A percentile compares a stretch with the other conserved stretches of the same genome.
phyloP scores from a whole-genome alignment of 805 yeast genomes.

The Saccharomycopsis selenospora region DNA sequence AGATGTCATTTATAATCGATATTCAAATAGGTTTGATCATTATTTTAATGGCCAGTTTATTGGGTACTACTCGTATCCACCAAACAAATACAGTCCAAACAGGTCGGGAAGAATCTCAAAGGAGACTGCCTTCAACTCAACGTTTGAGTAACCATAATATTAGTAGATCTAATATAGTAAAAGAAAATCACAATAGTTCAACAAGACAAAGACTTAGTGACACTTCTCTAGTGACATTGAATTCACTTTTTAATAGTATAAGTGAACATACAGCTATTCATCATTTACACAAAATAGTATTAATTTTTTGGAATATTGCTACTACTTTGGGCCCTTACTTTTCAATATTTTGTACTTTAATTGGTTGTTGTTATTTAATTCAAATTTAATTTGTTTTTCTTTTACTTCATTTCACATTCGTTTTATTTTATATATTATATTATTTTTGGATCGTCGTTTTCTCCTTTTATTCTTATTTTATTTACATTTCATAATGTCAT shows the following conservation, averaged over 20 bases:
- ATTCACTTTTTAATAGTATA: not conserved
- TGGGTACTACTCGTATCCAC: slow-evolving; percentile 1
- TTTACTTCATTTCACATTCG: too few species aligned
- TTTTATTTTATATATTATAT: too few species aligned
- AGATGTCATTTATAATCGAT: not conserved
- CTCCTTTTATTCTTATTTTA: too few species aligned
- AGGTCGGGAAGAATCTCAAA: too few species aligned
- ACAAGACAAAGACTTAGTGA: not conserved
- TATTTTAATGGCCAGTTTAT: not conserved
- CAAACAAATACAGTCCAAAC: not conserved
- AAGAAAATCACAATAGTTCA: not conserved
- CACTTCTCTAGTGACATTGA: not conserved
- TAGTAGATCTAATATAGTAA: not conserved
- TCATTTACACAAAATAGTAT: not conserved
- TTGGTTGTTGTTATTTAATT: slow-evolving; percentile 4
- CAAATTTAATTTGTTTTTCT: not conserved
- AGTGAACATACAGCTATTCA: not conserved
- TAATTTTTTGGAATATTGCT: not conserved
- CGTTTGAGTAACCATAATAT: too few species aligned
- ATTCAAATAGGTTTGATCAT: not conserved
- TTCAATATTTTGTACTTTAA: slow-evolving; percentile 6
- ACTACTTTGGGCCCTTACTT: slow-evolving; percentile 1
- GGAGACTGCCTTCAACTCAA: too few species aligned
- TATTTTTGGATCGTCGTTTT: too few species aligned
- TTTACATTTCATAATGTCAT: too few species aligned